Base-by-base conservation (phyloP, 768 basidiomycete genomes). In the Leccinum imitatum region DNA sequence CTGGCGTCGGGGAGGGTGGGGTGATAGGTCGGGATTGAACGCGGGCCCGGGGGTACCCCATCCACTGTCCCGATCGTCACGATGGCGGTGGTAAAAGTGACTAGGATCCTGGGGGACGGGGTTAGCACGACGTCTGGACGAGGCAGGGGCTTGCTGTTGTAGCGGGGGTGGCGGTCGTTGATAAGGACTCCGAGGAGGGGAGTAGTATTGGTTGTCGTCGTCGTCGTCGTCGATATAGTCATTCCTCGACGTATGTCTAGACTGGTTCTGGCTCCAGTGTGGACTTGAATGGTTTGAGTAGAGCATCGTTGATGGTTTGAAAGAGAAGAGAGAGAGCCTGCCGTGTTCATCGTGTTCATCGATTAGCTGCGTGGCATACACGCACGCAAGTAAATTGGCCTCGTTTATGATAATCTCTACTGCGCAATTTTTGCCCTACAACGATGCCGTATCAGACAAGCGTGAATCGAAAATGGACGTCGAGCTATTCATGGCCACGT, bases 41-140 rank as follows among this genome's bases (percentile, higher is more conserved):
- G 0, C n/a, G 1, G 56, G 67, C 5, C 60, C 52, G 3, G 68
- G 21, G 0, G 60, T 21, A 11, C 52, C 17, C 68, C 67, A 60
- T 6, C 56, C 10, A 39, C 5, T 39, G 9, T 69, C 65, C 21
- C 67, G 59, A 59, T 67, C 68, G 39, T 70, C 63, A 9, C 63
- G 69, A 68, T 68, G 58, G 53, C 68, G 60, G 19, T 54, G 60
- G 41, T 69, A 65, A 56, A 53, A 30, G 51, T 65, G 63, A 15
- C 7, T 57, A 14, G 33, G 4, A 46, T 70, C 68, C 50, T 61
- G 63, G 0, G 46, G 54, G 9, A 15, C 25, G 4, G 58, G 50
- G 41, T 66, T 63, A 2, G 57, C 65, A 25, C 66, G 68, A 1
- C 66, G 66, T 55, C 68, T 69, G 30, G 63, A 31, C 19, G 50